Percentiles rank a stretch among this genome's conserved stretches.
Conservation (phyloP, 306 rosid genomes). For the Fragaria vesca region DNA sequence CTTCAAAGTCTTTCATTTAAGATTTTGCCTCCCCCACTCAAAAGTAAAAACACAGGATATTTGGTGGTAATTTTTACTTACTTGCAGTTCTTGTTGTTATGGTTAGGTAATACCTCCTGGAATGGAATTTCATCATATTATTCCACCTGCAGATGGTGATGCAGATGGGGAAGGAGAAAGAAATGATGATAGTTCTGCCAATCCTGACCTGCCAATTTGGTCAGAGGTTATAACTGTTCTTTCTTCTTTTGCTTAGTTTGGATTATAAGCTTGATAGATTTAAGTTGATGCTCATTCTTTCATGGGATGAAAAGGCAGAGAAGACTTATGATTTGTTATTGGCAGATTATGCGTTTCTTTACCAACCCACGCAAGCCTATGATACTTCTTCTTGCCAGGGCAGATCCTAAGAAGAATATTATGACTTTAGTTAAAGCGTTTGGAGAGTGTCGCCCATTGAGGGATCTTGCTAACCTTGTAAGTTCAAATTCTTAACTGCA, state of each 20-base stretch:
- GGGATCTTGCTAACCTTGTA: slow-evolving; percentile 64
- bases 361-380: slow-evolving; percentile 67
- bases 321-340: slow-evolving; percentile 10
- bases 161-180: slow-evolving; percentile 44
- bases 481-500: slow-evolving; percentile 21
- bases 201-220: slow-evolving; percentile 55
- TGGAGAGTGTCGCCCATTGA: slow-evolving; percentile 64
- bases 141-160: slow-evolving; percentile 45
- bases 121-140: slow-evolving; percentile 65
- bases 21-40: neutral
- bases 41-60: neutral
- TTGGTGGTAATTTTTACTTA: neutral
- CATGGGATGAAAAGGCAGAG: neutral
- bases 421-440: slow-evolving; percentile 61
- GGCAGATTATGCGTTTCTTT: slow-evolving; percentile 63
- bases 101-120: slow-evolving; percentile 66
- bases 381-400: slow-evolving; percentile 74
- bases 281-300: neutral
- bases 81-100: neutral
- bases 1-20: neutral
- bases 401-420: slow-evolving; percentile 66
- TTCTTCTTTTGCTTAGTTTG: slow-evolving; percentile 4
- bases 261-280: neutral
- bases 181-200: slow-evolving; percentile 38
- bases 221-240: slow-evolving; percentile 43